These are phyloP conservation scores for Metschnikowia picachoensis DNA, from an alignment of 805 yeast genomes.

Conservation along the genomic window DNA sequence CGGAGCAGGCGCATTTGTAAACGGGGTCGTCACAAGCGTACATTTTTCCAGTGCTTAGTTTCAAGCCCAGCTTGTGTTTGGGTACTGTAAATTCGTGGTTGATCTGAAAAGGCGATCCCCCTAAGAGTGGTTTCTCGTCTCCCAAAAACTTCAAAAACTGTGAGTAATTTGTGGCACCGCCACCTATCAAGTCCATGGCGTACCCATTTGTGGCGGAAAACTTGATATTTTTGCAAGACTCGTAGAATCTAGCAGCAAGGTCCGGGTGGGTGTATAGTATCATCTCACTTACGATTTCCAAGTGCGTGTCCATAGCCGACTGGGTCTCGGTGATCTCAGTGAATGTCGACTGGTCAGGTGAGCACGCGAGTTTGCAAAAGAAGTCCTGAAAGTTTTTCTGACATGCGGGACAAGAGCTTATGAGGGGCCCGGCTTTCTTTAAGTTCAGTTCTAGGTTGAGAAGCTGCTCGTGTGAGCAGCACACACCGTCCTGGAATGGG, in stretches of 20 bases:
- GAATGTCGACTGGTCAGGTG: conserved; percentile 75
- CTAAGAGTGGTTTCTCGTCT: conserved; percentile 88
- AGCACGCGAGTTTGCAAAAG: conserved; percentile 87
- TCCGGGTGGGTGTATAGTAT: conserved; percentile 55
- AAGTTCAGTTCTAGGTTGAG: conserved; percentile 41
- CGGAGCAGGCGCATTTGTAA: conserved; percentile 86
- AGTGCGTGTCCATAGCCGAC: conserved; percentile 45
- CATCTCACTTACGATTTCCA: conserved; percentile 66
- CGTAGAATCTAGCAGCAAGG: conserved; percentile 64
- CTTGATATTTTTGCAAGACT: conserved; percentile 85
- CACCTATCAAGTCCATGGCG: conserved; percentile 96
- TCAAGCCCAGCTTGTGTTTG: conserved; percentile 16
- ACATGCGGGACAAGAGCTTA: conserved; percentile 80
- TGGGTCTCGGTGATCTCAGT: conserved; percentile 59
- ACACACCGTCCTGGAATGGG: conserved; percentile 46
- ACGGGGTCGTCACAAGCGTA: conserved; percentile 57
- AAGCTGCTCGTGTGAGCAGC: conserved; percentile 71
- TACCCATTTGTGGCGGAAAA: conserved; percentile 93
- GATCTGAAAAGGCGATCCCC: conserved; percentile 95
- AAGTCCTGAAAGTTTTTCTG: conserved; percentile 75
- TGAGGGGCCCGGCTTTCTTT: conserved; percentile 38
- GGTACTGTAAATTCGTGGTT: conserved; percentile 54
- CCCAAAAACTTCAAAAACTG: conserved; percentile 85
- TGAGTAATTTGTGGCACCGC: conserved; percentile 79
- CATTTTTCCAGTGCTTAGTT: conserved; percentile 28